Base-by-base conservation (phyloP, 2,329 filamentous ascomycete species). In the Alternaria atra region DNA sequence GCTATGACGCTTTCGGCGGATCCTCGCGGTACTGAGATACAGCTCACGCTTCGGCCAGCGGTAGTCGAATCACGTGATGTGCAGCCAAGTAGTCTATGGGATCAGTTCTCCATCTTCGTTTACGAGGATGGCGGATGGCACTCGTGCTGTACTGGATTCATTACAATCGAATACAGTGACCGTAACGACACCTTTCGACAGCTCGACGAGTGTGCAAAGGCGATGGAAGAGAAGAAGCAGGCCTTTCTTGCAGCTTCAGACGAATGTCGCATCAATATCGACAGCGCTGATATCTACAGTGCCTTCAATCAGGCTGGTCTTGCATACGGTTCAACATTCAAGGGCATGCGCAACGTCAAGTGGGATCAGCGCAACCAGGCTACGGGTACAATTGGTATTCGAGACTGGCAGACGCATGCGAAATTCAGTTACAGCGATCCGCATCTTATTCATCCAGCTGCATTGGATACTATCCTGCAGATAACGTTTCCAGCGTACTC, bases 81-180 rank as follows among this genome's bases (percentile, higher is more conserved):
- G 5, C 42, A 53, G 27, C 50, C 39, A 0, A 56, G 44, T 23
- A 40, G 9, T 15, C 3, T 35, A 7, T 60, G 63, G 60, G 35
- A 59, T 9, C 35, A 52, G 5, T 66, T 66, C 40, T 54, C 55
- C 8, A 50, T 76, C 64, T 40, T 25, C 54, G 12, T 52, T 2
- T 47, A 47, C 37, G 61, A 67, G 23, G 51, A 55, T 6, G 56
- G 63, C 1, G 32, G 40, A 7, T 78, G 75, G 76, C 65, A 52
- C 10, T 61, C 72, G 10, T 70, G 75, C 46, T 70, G 65, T 34
- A 46, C 66, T 1, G 73, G 73, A 3, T 40, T 58, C 3, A 48
- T 70, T 42, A 58, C 64, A 6, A 55, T 72, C 1, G 55, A 67
- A 7, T 48, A 58, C 25, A n/a, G 39, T 4, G 10, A 32, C 8